Base-by-base conservation (phyloP, 768 basidiomycete genomes). In the Chalciporus piperatus region DNA sequence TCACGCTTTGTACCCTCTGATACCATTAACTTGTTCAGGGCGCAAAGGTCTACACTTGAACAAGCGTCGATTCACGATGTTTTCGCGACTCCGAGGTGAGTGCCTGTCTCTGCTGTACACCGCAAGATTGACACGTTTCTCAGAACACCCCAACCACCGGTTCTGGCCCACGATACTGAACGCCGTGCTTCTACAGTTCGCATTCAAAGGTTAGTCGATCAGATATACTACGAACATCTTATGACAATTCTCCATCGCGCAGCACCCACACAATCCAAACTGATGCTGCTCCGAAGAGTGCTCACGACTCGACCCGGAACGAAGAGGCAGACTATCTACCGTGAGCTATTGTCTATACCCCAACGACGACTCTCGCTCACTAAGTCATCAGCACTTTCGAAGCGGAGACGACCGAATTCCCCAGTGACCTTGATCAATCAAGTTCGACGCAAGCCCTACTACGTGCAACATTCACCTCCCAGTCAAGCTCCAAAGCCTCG, bases 311-410 rank as follows among this genome's bases (percentile, higher is more conserved):
- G n/a, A 38, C 20, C 16, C 47, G 33, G n/a, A 41, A 51, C 2
- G 60, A 59, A 20, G 59, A 65, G 37, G 23, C 33, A 8, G 57
- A 59, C 48, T 54, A 9, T 48, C 38, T 65, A 48, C 63, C 60
- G 60, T 60, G 50, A 20, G 64, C 6, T 13, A 41, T 42, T 11
- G 39, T 39, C 17, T 39, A 17, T 27, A 28, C 1, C 11, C 6
- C 8, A 13, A 27, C 27, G 14, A 16, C 23, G 19, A 5, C 11
- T 17, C 47, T 39, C 10, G 8, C 45, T 55, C 13, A 47, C 27
- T 14, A 23, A 6, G 14, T 27, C 8, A 1, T 13, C 12, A 63
- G 61, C 7, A 64, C 50, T 25, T 57, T 61, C 47, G 54, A 58
- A 46, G 46, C 45, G 19, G 55, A 58, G 19, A n/a, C 22, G 3